Evolutionary conservation across 805 yeast genomes (phyloP).

Genomic region (Hagleromyces aurorensis): DNA sequence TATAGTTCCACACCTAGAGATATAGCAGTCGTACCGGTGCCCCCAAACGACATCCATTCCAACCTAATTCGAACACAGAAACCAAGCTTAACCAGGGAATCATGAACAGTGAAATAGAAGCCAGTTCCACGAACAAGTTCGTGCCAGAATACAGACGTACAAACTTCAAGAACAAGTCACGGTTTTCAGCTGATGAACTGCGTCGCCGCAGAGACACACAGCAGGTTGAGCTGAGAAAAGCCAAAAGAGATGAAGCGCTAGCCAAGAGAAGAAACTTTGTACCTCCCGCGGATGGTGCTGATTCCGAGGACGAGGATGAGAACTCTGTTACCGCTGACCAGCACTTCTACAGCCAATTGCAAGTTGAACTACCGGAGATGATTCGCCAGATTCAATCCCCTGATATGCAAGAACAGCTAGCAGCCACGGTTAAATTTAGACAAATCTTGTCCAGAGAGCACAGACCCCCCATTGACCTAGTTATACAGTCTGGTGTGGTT

Average conservation of each 20-base stretch:
- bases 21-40: too few species aligned
- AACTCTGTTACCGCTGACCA: conserved; percentile 32
- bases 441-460: conserved; percentile 89
- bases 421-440: conserved; percentile 88
- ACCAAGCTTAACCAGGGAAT: too few species aligned
- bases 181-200: conserved; percentile 90
- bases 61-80: too few species aligned
- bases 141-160: conserved; percentile 98
- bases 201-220: conserved; percentile 97
- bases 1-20: too few species aligned
- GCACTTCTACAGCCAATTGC: conserved; percentile 41
- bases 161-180: conserved; percentile 87
- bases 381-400: conserved; percentile 68
- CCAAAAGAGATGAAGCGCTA: conserved; percentile 89
- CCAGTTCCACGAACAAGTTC: conserved; percentile 59
- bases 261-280: conserved; percentile 85
- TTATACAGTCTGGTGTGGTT: conserved; percentile 88
- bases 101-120: conserved; percentile 59
- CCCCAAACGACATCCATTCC: too few species aligned
- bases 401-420: conserved; percentile 72
- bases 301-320: conserved; percentile 45
- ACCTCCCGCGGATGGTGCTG: conserved; percentile 39
- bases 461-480: conserved; percentile 92
- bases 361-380: conserved; percentile 75
- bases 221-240: conserved; percentile 93